Evolutionary conservation across 1,284 basidiomycete genomes (phyloP), one percentile per base, ranked within the genome.

Genomic region (Thelephora terrestris): DNA sequence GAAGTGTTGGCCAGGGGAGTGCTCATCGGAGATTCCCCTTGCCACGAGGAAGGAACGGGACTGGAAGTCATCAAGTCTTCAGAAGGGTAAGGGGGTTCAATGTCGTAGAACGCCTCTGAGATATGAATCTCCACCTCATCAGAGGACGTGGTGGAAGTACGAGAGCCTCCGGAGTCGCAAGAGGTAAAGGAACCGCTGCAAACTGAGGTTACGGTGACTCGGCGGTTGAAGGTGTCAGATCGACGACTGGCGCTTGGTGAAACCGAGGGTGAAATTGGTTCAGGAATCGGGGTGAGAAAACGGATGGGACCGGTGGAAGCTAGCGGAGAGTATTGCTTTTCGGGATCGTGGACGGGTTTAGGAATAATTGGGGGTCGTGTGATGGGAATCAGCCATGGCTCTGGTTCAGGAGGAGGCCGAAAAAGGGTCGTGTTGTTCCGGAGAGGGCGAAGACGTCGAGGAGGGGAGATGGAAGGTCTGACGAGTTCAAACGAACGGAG

Each of bases 401-500:
- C 39, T 12, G 39, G 20, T 42, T 42, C 21, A 6, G 39, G 39
- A 42, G 39, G 45, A 40, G 24, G 48, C 49, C 12, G 53, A 53
- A 14, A 50, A 38, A 2, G 53, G 51, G 23, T 39, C 37, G 21
- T 39, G 37, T 39, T 23, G 7, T 9, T 42, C 7, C 39, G 18
- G 18, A 56, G 55, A 0, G 69, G 68, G n/a, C 39, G 39, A 14
- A 56, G 55, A 0, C 69, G 68, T 43, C 71, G 60, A 4, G 76
- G 74, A 45, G 69, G 71, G 0, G 77, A 76, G 52, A 80, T 79
- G 7, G 73, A 65, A 4, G 84, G 83, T 20, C 82, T 71, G 0
- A 74, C 64, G 25, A 89, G 75, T 60, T 89, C 85, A 57, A 86
- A 87, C 52, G 78, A 81, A 56, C 82, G 76, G 16, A 89, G 71